Conservation (phyloP, 2,329 filamentous ascomycete genomes). For the Herpotrichia juniperi region DNA sequence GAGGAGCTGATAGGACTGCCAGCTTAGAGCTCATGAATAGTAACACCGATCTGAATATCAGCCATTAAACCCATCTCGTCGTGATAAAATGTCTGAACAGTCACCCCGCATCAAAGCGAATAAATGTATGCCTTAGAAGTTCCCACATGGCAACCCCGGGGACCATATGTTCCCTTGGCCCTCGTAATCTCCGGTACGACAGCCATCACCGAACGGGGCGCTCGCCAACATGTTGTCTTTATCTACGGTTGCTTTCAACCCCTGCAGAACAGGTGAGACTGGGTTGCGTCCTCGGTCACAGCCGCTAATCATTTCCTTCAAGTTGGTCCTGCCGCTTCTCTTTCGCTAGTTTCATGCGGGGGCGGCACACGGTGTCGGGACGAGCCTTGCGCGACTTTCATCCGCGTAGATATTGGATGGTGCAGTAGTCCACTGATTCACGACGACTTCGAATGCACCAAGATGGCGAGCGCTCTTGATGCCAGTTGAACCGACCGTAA, state of each 20-base stretch:
- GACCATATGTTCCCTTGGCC: not conserved
- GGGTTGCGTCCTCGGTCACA: not conserved
- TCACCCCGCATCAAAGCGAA: not conserved
- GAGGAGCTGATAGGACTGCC: not conserved
- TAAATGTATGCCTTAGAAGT: not conserved
- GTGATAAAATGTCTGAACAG: not conserved
- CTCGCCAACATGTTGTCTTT: conserved; percentile 1
- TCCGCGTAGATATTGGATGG: not conserved
- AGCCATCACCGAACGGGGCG: conserved; percentile 2
- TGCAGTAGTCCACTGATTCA: not conserved
- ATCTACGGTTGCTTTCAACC: not conserved
- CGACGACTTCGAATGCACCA: not conserved
- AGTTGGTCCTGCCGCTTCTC: not conserved
- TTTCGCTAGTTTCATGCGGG: conserved; percentile 3
- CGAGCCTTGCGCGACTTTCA: conserved; percentile 5
- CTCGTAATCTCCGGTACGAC: not conserved
- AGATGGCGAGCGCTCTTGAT: not conserved
- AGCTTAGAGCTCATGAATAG: too few species aligned
- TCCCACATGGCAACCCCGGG: not conserved
- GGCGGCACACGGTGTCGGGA: conserved; percentile 5
- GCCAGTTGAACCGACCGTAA: too few species aligned
- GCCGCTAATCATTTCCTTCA: not conserved
- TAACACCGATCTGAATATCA: not conserved
- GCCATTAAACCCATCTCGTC: not conserved
- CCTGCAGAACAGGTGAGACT: not conserved